Evolutionary conservation across 1,139 yeast genomes (phyloP).

Genomic region (Wickerhamiella pararugosa): DNA sequence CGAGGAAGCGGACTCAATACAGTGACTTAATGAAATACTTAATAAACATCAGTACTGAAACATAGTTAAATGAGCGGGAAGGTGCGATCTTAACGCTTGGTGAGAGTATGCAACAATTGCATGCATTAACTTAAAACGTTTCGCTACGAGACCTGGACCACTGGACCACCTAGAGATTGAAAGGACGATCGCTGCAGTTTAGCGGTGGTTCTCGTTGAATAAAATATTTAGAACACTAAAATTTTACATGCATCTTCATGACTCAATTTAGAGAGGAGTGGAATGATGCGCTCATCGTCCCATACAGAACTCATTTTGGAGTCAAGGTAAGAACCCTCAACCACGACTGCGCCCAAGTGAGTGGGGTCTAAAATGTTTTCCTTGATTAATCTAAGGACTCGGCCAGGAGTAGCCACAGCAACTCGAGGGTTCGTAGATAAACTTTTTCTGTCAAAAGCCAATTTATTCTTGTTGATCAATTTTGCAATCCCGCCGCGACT

Average conservation of each 20-base stretch:
- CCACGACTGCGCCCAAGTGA: slow-evolving; percentile 34
- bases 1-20: too few species aligned
- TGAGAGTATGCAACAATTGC: too few species aligned
- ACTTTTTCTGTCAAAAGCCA: slow-evolving; percentile 41
- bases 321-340: slow-evolving; percentile 52
- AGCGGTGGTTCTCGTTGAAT: not conserved
- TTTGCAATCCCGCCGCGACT: slow-evolving; percentile 36
- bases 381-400: slow-evolving; percentile 36
- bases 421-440: slow-evolving; percentile 29
- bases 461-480: slow-evolving; percentile 50
- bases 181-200: too few species aligned
- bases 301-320: slow-evolving; percentile 47
- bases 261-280: slow-evolving; percentile 17
- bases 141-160: too few species aligned
- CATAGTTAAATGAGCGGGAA: too few species aligned
- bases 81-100: too few species aligned
- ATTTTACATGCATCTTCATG: slow-evolving; percentile 14
- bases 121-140: too few species aligned
- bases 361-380: slow-evolving; percentile 25
- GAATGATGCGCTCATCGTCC: slow-evolving; percentile 32
- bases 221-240: slow-evolving; percentile 20
- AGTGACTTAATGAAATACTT: too few species aligned
- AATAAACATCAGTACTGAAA: too few species aligned
- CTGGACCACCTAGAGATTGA: too few species aligned
- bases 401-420: slow-evolving; percentile 53